Base-by-base conservation (phyloP, 441 rosid genomes). In the Dalechampia spathulata region DNA sequence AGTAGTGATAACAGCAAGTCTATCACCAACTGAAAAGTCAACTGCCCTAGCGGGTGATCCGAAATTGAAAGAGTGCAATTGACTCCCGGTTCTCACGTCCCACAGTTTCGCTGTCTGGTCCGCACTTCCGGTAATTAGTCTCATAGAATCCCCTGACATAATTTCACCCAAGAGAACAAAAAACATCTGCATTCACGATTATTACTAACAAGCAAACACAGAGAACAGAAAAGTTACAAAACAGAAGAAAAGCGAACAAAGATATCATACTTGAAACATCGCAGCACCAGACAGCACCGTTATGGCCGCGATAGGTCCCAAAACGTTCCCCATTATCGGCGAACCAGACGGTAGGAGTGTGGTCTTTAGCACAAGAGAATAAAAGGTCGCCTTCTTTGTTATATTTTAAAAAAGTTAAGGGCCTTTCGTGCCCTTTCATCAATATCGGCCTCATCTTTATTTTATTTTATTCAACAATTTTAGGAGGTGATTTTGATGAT, bases 341-440 rank as follows among this genome's bases (percentile, higher is more conserved):
- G 60, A 75, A 90, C 98, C 98, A 90, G 45, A 90, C 87, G 37
- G 95, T 88, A 40, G 98, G 96, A 6, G 69, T 83, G 71, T 88
- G 94, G 42, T 92, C 96, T 66, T 92, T 88, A 49, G 96, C 96
- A 64, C 99, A 92, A 26, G 96, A 88, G 72, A 92, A 86, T 19
- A 92, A 75, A 20, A 92, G 85, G 70, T 88, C 96, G 0, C 96
- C 98, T 25, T 92, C 98, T 65, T 82, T 76, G 70, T 92, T 92
- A 76, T 92, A 88, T 67, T 83, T 84, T 1, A 91, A 74, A 60
- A 86, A 92, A 21, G 96, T 92, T 41, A 92, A 66, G 16, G 98
- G 98, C 83, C 98, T 83, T 70, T 88, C 98, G 61, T 92, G 96
- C 64, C 98, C 98, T 69, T 88, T 92, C 95, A 92, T 86, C 83